Base-by-base conservation (phyloP, 768 basidiomycete species). In the Suillus subluteus region DNA sequence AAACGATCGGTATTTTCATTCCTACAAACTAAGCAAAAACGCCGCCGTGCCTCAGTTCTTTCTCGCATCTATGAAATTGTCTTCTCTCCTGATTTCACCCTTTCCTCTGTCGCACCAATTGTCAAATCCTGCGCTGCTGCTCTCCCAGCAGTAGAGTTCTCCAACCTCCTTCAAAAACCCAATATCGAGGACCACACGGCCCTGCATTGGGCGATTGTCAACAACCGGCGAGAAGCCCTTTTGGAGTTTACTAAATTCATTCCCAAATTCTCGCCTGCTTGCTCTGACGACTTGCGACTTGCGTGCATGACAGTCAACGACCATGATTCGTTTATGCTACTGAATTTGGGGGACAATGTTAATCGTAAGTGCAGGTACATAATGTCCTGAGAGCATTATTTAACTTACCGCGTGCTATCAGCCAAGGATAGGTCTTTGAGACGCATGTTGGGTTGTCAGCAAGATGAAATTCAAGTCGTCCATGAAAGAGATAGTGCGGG, bases 391-490 rank as follows among this genome's bases (percentile, higher is more conserved):
- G n/a, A 26, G 26, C 26, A 26, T 46, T 21, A 46, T 46, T 3
- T 26, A 26, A 26, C 26, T 12, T 18, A 46, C 11, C 7, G 9
- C 23, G 1, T 12, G 13, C 9, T 16, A 26, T 26, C 37, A 63
- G 52, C 35, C 0, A 79, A 81, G 3, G 88, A 90, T 66, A 81
- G 83, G 35, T 37, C 6, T 58, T 23, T 58, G n/a, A 56, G 32
- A 63, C 69, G 80, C 8, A 66, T 80, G 5, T 69, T 79, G 6
- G 66, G 74, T 32, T 46, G 32, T 68, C 82, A 82, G 76, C 67
- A 79, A 6, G 88, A 90, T 71, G 80, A 82, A 13, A 77, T 88
- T 35, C 71, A 73, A 11, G 85, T 89, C 2, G 85, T 89, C 2
- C 78, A 84, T 66, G 83, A 88, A 63, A 68, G 84, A 5, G 73